Percentiles rank a stretch among this genome's conserved stretches.
These are phyloP conservation scores for Lactarius trivialis DNA, from an alignment of 768 basidiomycete genomes.

Conservation along the genomic window DNA sequence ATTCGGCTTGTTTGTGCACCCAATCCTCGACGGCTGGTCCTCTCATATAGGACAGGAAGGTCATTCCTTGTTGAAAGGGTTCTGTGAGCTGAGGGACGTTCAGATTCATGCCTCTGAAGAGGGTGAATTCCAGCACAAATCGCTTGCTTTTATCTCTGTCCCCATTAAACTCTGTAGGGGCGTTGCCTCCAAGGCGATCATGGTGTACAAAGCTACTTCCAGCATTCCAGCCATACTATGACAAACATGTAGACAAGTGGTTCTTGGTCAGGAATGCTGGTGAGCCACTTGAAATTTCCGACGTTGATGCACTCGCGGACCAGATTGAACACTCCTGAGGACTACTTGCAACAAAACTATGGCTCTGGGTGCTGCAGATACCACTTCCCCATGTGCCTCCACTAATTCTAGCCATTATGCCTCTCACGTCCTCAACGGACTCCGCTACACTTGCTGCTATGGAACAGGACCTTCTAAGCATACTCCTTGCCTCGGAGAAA, in stretches of 20 bases:
- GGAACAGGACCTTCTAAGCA: slow-evolving; percentile 24
- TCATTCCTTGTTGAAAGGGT: no score
- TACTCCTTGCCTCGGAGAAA: slow-evolving; percentile 22
- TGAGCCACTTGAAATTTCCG: slow-evolving; percentile 25
- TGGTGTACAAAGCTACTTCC: slow-evolving; percentile 33
- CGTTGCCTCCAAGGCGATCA: no score
- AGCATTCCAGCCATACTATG: slow-evolving; percentile 27
- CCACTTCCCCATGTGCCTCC: slow-evolving; percentile 32
- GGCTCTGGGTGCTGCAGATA: slow-evolving; percentile 31
- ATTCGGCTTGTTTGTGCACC: no score
- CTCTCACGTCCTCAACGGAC: slow-evolving; percentile 26
- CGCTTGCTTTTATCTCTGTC: no score
- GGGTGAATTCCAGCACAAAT: no score
- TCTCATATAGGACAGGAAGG: no score
- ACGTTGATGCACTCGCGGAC: slow-evolving; percentile 23
- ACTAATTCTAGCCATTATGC: slow-evolving; percentile 32
- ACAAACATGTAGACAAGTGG: slow-evolving; percentile 18
- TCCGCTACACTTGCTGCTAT: slow-evolving; percentile 22
- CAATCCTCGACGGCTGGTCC: no score
- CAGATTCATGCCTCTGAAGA: no score
- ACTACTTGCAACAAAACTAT: slow-evolving; percentile 31
- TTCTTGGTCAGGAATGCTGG: slow-evolving; percentile 27
- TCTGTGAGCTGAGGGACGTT: no score
- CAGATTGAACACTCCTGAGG: slow-evolving; percentile 16
- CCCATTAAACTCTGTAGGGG: no score